phyloP scores from a whole-genome alignment of 768 basidiomycete genomes.

The Gloeopeniophorella convolvens region DNA sequence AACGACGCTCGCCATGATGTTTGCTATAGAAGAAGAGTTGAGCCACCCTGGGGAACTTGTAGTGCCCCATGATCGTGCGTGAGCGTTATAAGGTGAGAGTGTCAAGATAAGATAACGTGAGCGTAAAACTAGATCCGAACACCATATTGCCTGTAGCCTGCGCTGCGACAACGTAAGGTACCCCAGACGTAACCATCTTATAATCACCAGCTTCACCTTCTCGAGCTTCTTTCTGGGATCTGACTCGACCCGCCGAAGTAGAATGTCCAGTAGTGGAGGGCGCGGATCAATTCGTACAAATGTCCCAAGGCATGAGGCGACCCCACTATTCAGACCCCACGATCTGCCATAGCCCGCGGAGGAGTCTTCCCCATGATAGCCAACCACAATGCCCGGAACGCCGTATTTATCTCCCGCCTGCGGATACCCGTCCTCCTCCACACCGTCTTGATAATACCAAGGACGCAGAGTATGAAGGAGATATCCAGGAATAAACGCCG shows the following conservation, averaged over 20 bases:
- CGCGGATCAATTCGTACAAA: neutral
- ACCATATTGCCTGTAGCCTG: too few relatives aligned
- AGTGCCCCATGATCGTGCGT: too few relatives aligned
- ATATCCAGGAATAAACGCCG: slow-evolving; percentile 73
- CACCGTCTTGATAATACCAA: slow-evolving; percentile 47
- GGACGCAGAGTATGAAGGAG: slow-evolving; percentile 61
- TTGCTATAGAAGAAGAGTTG: neutral
- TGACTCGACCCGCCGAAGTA: too few relatives aligned
- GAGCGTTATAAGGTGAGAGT: too few relatives aligned
- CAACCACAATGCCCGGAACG: slow-evolving; percentile 61
- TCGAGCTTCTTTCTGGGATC: too few relatives aligned
- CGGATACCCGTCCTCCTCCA: slow-evolving; percentile 70
- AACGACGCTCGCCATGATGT: slow-evolving; percentile 20
- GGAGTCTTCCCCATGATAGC: slow-evolving; percentile 56
- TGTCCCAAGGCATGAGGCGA: neutral
- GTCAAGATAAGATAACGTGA: neutral
- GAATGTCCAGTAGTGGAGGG: neutral
- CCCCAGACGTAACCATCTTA: too few relatives aligned
- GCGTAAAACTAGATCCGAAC: neutral
- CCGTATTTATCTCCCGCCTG: slow-evolving; percentile 59
- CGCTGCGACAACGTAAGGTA: too few relatives aligned
- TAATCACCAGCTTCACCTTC: too few relatives aligned
- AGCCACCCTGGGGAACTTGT: too few relatives aligned
- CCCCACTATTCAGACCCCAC: slow-evolving; percentile 32
- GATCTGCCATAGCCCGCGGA: slow-evolving; percentile 42